Evolutionary conservation across 2,329 filamentous ascomycete species (phyloP).

Genomic region (Monilinia laxa): DNA sequence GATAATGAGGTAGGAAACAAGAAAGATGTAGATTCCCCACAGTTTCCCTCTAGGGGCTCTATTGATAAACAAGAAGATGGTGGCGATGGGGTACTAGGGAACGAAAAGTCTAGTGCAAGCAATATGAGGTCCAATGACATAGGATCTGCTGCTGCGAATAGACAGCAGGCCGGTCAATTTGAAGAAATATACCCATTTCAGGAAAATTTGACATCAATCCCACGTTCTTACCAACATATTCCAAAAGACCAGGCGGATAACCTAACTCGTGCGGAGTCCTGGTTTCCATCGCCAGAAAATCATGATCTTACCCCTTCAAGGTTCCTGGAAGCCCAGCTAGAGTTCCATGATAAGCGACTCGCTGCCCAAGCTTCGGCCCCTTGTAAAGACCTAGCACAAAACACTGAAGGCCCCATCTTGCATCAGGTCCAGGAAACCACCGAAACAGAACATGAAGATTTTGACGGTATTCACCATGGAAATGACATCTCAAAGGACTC

Average conservation of each 20-base stretch:
- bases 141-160: background rate
- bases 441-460: background rate
- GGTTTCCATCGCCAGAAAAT: constrained; percentile 34
- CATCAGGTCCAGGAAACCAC: background rate
- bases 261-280: constrained; percentile 44
- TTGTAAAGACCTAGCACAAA: background rate
- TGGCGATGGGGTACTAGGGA: background rate
- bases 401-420: background rate
- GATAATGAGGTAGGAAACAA: background rate
- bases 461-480: background rate
- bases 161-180: background rate
- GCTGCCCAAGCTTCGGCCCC: background rate
- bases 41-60: background rate
- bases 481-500: background rate
- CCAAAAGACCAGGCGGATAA: constrained; percentile 51
- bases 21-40: background rate
- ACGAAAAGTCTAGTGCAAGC: background rate
- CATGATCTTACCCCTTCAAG: constrained; percentile 40
- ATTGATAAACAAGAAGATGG: constrained; percentile 2
- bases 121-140: background rate
- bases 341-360: constrained; percentile 23
- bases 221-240: constrained; percentile 46
- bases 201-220: constrained; percentile 39
- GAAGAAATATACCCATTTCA: constrained; percentile 29
- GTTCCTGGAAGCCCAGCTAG: constrained; percentile 32